Evolutionary conservation across 2,329 filamentous ascomycete genomes (phyloP), one percentile per base, ranked within the genome.

Genomic region (Tolypocladium ophioglossoides): DNA sequence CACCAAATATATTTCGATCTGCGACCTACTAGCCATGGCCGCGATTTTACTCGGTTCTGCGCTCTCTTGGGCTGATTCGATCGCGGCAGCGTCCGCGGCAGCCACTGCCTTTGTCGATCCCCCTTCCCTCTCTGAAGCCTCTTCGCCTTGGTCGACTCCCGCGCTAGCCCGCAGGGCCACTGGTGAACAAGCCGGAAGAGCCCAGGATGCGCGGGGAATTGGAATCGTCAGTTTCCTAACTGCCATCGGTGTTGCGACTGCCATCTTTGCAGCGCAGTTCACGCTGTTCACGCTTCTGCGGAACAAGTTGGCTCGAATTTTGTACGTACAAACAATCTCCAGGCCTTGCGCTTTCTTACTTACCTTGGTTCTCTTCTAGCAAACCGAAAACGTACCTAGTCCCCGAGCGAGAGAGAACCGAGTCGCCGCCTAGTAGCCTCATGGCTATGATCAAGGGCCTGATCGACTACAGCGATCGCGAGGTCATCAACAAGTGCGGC

Each of bases 401-500:
- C 0, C 87, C 90, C 8, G 87, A 94, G 70, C 83, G 86, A 64
- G 88, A 95, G 72, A 83, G 90, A 61, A 91, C 89, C 10, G 79
- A 85, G n/a, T 75, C 87, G 1, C 88, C 89, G 2, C 87, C 87
- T 0, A 72, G 68, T 52, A 78, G 69, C 49, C 72, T 78, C 39
- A 74, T 78, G 67, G 73, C 73, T 16, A 69, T 85, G 55, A 59
- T 82, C 61, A 66, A 79, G 70, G 67, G 74, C 74, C 59, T 95
- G 77, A 77, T 88, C 73, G 69, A 84, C 74, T 73, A 89, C 73
- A 69, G 83, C 75, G 80, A 89, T 57, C 78, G 89, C 14, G 89
- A 95, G 62, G 83, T 99, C 61, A 95, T 99, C 63, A 86, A 92
- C 52, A 95, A 96, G 70, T 96, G 92, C 62, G 94, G 94, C 20